Conservation (phyloP, 2,329 filamentous ascomycete genomes). For the Alternaria metachromatica region DNA sequence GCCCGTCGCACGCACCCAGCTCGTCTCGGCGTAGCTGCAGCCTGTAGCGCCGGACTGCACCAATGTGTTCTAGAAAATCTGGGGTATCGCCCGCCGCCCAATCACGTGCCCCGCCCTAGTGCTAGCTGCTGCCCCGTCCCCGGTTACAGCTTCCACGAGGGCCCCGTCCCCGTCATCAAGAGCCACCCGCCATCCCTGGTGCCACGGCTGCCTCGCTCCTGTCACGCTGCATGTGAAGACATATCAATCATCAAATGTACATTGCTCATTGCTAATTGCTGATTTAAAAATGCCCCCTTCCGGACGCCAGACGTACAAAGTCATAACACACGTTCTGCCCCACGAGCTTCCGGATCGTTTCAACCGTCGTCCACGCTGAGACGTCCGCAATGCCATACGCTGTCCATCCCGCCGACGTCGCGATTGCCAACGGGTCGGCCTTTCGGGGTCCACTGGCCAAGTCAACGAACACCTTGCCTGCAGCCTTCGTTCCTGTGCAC, state of each 20-base stretch:
- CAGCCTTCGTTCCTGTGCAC: constrained; percentile 28
- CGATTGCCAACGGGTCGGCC: constrained; percentile 71
- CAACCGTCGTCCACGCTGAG: constrained; percentile 82
- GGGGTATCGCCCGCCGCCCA: constrained; percentile 42
- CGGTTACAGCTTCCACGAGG: constrained; percentile 22
- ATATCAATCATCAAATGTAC: background rate
- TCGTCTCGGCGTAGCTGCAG: constrained; percentile 15
- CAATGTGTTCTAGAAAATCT: constrained; percentile 37
- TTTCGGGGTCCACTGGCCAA: constrained; percentile 73
- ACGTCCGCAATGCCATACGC: constrained; percentile 82
- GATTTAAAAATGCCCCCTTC: constrained; percentile 59
- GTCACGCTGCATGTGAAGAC: constrained; percentile 6
- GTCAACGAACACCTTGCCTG: constrained; percentile 78
- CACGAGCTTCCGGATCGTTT: constrained; percentile 77
- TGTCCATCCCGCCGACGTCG: constrained; percentile 77
- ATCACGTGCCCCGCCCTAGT: constrained; percentile 15
- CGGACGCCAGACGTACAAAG: constrained; percentile 78
- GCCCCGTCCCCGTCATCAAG: constrained; percentile 13
- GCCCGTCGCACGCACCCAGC: constrained; percentile 24
- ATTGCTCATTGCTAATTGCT: background rate
- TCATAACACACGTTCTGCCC: constrained; percentile 89
- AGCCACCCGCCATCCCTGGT: constrained; percentile 23
- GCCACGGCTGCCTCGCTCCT: background rate
- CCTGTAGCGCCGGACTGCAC: constrained; percentile 28
- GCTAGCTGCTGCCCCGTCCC: constrained; percentile 2